phyloP scores from a whole-genome alignment of 306 rosid genomes.

The Elaeagnus macrophylla region DNA sequence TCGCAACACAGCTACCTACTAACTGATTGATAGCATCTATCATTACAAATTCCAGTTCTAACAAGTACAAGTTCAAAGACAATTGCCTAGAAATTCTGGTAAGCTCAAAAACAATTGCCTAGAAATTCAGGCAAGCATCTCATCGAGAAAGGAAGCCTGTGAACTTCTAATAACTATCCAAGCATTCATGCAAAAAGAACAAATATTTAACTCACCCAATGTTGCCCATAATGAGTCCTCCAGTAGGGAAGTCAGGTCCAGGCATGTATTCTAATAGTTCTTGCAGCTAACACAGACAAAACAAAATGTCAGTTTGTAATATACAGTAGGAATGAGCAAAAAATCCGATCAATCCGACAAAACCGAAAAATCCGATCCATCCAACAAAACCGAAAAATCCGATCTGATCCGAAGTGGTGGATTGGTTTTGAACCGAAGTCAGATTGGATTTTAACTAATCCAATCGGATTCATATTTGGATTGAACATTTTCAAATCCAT shows the following conservation, averaged over 20 bases:
- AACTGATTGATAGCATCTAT: not conserved
- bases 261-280: slow-evolving; percentile 99
- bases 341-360: slow-evolving; percentile 7
- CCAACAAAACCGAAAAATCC: no score
- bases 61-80: no score
- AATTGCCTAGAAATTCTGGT: no score
- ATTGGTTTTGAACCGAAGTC: no score
- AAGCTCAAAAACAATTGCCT: no score
- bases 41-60: not conserved
- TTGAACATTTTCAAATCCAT: no score
- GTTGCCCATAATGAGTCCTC: slow-evolving; percentile 94
- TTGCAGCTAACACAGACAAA: slow-evolving; percentile 53
- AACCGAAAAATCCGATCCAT: no score
- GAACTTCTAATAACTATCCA: not conserved
- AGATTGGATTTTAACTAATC: no score
- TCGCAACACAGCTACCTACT: not conserved
- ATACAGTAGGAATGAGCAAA: not conserved
- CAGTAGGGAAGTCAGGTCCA: slow-evolving; percentile 99
- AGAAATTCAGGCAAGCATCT: no score
- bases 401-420: no score
- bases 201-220: slow-evolving; percentile 51
- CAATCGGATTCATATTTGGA: no score
- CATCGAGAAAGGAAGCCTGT: no score
- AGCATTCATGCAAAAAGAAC: not conserved
- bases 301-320: slow-evolving; percentile 18